A percentile compares a stretch with the other conserved stretches of the same genome.
These are phyloP conservation scores for Acmispon strigosus DNA, from an alignment of 306 rosid genomes.

Conservation along the genomic window DNA sequence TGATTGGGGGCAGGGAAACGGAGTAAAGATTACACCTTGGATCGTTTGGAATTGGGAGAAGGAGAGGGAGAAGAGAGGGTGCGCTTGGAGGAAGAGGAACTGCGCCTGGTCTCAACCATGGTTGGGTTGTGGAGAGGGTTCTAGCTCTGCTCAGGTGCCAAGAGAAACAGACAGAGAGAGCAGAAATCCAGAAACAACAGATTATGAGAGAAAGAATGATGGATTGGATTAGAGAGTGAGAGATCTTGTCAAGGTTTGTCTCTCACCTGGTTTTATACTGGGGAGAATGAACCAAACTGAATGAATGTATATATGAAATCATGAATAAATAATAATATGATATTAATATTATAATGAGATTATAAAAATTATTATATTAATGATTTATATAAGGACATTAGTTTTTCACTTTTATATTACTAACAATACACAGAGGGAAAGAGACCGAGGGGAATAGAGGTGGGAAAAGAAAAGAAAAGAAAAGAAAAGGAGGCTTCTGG, in stretches of 20 bases:
- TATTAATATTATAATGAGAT: too few species aligned
- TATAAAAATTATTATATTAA: too few species aligned
- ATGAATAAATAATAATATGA: too few species aligned
- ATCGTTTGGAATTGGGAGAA: slow-evolving; percentile 63
- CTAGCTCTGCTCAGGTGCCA: neutral
- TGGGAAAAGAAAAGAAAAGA: neutral
- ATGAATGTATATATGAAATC: neutral
- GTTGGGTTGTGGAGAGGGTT: neutral
- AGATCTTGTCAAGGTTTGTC: slow-evolving; percentile 16
- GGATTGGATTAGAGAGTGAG: neutral
- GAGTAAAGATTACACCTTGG: slow-evolving; percentile 47
- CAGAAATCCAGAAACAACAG: neutral
- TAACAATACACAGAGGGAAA: neutral
- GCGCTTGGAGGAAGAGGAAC: slow-evolving; percentile 79
- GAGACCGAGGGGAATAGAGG: neutral
- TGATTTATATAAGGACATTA: too few species aligned
- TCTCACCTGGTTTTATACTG: neutral
- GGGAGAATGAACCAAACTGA: neutral
- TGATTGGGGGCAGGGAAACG: neutral
- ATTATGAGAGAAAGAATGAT: neutral
- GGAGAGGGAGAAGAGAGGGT: slow-evolving; percentile 58
- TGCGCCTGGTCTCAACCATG: slow-evolving; percentile 96
- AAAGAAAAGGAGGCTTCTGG: neutral
- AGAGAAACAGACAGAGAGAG: neutral
- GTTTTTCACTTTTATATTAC: too few species aligned